Evolutionary conservation across 2,329 filamentous ascomycete genomes (phyloP), one percentile per base, ranked within the genome.

Genomic region (Fonsecaea monophora): DNA sequence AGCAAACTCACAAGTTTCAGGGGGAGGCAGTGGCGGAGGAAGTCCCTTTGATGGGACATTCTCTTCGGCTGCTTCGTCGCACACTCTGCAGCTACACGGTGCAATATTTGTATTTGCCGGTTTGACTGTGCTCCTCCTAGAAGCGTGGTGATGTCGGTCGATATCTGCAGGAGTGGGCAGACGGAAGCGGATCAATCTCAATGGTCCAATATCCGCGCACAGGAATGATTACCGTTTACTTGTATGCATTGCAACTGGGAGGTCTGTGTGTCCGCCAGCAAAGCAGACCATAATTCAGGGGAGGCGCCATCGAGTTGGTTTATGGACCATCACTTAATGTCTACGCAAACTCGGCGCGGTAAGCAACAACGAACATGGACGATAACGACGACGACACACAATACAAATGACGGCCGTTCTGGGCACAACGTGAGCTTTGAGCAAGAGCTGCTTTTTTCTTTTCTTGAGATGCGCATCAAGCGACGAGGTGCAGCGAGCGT

Each of bases 11-110:
- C 38, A 61, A 21, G 60, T 53, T 7, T 59, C 56, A 7, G 32
- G n/a, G 1, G 58, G 53, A 34, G 57, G 21, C 42, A 68, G 64
- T 60, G 62, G 86, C 61, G 87, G 87, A 66, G 92, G 82, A 71
- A 92, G 86, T 71, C 87, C 84, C 68, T 86, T 86, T 70, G 69
- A 71, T 45, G 34, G 42, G 42, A 8, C n/a, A 5, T 61, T 61
- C 45, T 21, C 10, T 18, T 35, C 34, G 15, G 30, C 15, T n/a
- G 48, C 45, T 37, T 38, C 59, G 7, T 37, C 30, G n/a, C 25
- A n/a, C 4, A 1, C 32, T 1, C 10, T 53, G 21, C 59, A 53
- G 25, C 10, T 40, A 8, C 30, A 53, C 4, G 25, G 37, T 13
- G 18, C 25, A 10, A 21, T 53, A 53, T 48, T 61, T 21, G 18